phyloP scores from a whole-genome alignment of 2,329 filamentous ascomycete species.

The Aspergillus sp. region DNA sequence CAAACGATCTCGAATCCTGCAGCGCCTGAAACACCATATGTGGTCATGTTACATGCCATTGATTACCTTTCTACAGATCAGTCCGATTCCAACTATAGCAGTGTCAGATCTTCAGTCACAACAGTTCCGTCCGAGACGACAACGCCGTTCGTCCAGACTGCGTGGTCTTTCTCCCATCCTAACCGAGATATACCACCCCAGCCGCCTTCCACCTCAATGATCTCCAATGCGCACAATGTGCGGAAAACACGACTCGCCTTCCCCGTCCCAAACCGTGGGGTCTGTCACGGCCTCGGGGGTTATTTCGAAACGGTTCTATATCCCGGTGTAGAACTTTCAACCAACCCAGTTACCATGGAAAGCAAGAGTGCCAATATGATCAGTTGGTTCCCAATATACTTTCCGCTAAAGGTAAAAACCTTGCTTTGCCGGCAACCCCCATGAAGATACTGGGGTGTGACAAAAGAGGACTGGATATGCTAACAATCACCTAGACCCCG shows the following conservation, averaged over 20 bases:
- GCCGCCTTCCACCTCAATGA: constrained; percentile 40
- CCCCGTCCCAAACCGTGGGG: constrained; percentile 72
- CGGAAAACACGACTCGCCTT: constrained; percentile 78
- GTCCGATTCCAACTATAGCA: constrained; percentile 30
- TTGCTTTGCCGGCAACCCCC: too few species aligned
- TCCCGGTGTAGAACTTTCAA: constrained; percentile 80
- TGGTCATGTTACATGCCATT: constrained; percentile 86
- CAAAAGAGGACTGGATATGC: neutral
- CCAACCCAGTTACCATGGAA: constrained; percentile 87
- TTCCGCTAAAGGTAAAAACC: constrained; percentile 80
- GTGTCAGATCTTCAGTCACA: constrained; percentile 27
- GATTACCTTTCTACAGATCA: constrained; percentile 77
- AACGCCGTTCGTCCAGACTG: constrained; percentile 42
- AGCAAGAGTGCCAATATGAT: constrained; percentile 97
- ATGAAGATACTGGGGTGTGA: neutral
- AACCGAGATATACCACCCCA: constrained; percentile 39
- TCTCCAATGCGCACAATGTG: constrained; percentile 87
- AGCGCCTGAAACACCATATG: constrained; percentile 89
- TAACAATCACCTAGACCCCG: constrained; percentile 61
- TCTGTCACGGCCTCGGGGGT: constrained; percentile 86
- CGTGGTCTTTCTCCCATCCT: constrained; percentile 47
- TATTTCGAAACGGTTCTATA: constrained; percentile 99
- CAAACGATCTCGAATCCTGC: constrained; percentile 63
- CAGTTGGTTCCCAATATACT: constrained; percentile 98
- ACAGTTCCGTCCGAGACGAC: constrained; percentile 32